phyloP scores from a whole-genome alignment of 331 rosid genomes.

The Spiraea crenata region DNA sequence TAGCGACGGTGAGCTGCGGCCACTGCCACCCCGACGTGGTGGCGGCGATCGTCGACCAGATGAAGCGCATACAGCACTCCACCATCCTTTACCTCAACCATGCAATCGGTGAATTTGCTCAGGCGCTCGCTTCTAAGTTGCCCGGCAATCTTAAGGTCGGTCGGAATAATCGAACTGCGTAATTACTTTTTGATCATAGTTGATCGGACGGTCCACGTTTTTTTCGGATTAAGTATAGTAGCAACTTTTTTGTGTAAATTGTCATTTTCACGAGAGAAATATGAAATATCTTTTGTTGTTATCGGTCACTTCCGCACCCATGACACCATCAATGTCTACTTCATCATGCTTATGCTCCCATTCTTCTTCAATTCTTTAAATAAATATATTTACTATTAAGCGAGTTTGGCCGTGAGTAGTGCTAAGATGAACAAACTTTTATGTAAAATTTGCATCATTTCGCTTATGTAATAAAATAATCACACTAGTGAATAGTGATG shows the following conservation, averaged over 20 bases:
- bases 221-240: neutral
- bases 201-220: neutral
- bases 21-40: slow-evolving; percentile 98
- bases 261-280: neutral
- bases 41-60: slow-evolving; percentile 68
- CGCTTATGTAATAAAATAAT: too few species aligned
- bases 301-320: neutral
- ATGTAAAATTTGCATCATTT: too few species aligned
- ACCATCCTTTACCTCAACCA: slow-evolving; percentile 82
- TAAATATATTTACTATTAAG: too few species aligned
- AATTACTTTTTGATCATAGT: neutral
- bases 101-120: slow-evolving; percentile 71
- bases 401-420: too few species aligned
- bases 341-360: slow-evolving; percentile 4
- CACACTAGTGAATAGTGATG: too few species aligned
- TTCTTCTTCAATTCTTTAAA: neutral
- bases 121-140: slow-evolving; percentile 77
- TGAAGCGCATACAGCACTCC: slow-evolving; percentile 76
- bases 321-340: neutral
- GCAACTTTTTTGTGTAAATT: neutral
- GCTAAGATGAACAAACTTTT: too few species aligned
- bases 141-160: slow-evolving; percentile 87
- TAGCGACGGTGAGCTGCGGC: slow-evolving; percentile 94
- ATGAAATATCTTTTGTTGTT: neutral
- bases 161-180: neutral